Percentiles rank a stretch among this genome's conserved stretches.
Evolutionary conservation across 129 eudicot genomes (phyloP).

Genomic region (Chrysanthemum lavandulifolium): DNA sequence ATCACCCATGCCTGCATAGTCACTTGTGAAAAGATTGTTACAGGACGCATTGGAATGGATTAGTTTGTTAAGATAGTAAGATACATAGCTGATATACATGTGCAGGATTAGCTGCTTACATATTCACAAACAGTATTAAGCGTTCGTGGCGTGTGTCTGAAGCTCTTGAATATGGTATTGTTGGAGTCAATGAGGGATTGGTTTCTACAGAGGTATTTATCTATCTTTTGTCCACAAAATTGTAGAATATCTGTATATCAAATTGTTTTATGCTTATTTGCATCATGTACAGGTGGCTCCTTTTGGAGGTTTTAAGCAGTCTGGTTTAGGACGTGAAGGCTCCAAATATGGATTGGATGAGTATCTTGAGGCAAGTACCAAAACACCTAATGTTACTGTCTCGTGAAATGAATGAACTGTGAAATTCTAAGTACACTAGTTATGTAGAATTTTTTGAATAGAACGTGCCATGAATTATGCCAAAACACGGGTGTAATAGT

Average conservation of each 20-base stretch:
- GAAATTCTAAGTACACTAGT: too few species aligned
- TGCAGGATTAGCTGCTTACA: conserved; percentile 88
- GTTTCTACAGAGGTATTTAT: conserved; percentile 77
- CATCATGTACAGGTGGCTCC: conserved; percentile 78
- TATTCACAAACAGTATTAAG: conserved; percentile 58
- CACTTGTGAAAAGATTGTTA: too few species aligned
- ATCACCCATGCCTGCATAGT: background rate
- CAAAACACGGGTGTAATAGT: background rate
- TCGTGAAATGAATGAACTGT: background rate
- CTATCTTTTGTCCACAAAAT: background rate
- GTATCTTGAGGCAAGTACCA: conserved; percentile 66
- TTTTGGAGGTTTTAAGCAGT: conserved; percentile 91
- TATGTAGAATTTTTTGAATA: too few species aligned
- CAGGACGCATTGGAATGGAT: background rate
- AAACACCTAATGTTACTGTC: background rate
- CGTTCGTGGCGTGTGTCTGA: conserved; percentile 93
- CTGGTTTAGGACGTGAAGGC: conserved; percentile 97
- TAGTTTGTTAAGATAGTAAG: conserved; percentile 3
- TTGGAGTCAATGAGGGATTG: conserved; percentile 92
- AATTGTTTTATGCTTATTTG: conserved; percentile 11
- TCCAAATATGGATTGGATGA: conserved; percentile 92
- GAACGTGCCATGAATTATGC: too few species aligned
- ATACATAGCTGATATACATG: background rate
- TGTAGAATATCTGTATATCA: too few species aligned
- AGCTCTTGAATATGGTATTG: conserved; percentile 94